Percentiles rank a stretch among this genome's conserved stretches.
These are phyloP conservation scores for Eucalyptus urophylla DNA, from an alignment of 345 rosid species.

Conservation along the genomic window DNA sequence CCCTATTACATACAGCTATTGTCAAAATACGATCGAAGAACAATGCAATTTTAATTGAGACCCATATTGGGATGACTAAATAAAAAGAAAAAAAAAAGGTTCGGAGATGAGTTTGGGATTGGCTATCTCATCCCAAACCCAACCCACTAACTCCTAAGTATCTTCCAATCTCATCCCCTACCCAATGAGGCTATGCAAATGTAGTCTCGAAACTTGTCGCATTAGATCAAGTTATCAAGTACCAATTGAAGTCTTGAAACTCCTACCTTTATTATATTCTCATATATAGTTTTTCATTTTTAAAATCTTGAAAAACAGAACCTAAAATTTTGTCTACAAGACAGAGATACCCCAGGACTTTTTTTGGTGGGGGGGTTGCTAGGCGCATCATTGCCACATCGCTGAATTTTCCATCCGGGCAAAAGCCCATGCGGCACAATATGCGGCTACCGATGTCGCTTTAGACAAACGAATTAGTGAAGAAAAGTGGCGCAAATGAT, in stretches of 20 bases:
- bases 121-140: not conserved
- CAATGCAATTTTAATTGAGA: not conserved
- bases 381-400: not conserved
- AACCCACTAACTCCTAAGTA: not conserved
- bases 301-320: not conserved
- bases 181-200: rapidly evolving
- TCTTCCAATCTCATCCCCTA: not conserved
- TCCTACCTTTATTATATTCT: not conserved
- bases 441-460: not conserved
- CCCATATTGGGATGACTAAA: not conserved
- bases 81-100: not conserved
- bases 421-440: not conserved
- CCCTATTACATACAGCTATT: too few species aligned
- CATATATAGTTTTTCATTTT: too few species aligned
- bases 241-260: not conserved
- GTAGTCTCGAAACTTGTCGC: not conserved
- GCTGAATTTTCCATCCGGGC: not conserved
- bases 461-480: not conserved
- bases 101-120: not conserved
- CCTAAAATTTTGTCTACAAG: not conserved
- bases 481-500: not conserved
- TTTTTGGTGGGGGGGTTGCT: not conserved
- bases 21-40: too few species aligned
- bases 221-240: not conserved
- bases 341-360: not conserved